Base-by-base conservation (phyloP, 1,284 basidiomycete species). In the Amylostereum areolatum region DNA sequence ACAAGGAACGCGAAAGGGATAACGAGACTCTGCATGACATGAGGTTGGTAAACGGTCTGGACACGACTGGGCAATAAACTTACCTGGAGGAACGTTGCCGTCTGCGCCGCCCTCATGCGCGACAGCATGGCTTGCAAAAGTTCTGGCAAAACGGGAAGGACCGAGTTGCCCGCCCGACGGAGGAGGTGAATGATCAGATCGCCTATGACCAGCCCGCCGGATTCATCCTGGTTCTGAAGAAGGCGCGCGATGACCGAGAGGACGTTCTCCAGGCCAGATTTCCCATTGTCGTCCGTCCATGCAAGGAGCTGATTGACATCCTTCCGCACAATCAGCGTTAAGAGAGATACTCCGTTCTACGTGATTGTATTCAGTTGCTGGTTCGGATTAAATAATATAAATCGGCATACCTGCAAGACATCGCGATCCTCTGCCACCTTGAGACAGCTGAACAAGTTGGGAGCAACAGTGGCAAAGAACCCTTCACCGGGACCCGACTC, bases 1-100 rank as follows among this genome's bases (percentile, higher is more conserved):
- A 98, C 84, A 27, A 99, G 74, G 71, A 93, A 97, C 0, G 93
- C 91, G 62, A 98, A 92, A 0, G 96, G 97, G 30, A 97, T 74
- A 49, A 97, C 79, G 30, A 99, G 75, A 58, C 88, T 91, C 84
- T 92, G 58, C 25, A 24, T 32, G 12, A 35, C n/a, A n/a, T n/a
- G n/a, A n/a, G n/a, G n/a, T n/a, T n/a, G n/a, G n/a, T n/a, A n/a
- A n/a, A n/a, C n/a, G n/a, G n/a, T n/a, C n/a, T n/a, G n/a, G n/a
- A n/a, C n/a, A 5, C 11, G 18, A 46, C n/a, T 25, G 11, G 27
- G 43, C 33, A 40, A 39, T 12, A 34, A 32, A 58, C 73, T 43
- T 43, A 86, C 88, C 75, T 94, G 92, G 18, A 88, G 72, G 73
- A 97, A 97, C 2, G 86, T 90, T 0, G 92, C 86, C 1, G 93